Conservation (phyloP, 805 yeast species). For the Myxozyma mucilagina region DNA sequence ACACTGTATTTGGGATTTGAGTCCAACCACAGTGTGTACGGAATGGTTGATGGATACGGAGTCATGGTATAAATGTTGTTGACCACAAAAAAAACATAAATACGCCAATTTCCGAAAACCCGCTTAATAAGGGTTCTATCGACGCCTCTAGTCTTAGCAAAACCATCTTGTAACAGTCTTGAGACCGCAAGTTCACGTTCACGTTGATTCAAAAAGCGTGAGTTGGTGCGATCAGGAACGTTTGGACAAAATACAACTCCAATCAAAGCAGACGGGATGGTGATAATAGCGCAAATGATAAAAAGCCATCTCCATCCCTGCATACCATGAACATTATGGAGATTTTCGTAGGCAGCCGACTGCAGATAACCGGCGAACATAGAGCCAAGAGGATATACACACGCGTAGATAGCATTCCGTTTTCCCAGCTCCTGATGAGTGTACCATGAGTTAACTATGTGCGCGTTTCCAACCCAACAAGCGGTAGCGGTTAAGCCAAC, state of each 20-base stretch:
- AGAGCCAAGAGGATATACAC: slow-evolving; percentile 63
- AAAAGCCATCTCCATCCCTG: slow-evolving; percentile 76
- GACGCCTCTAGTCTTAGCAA: slow-evolving; percentile 20
- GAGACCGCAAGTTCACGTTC: slow-evolving; percentile 55
- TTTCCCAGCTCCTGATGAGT: slow-evolving; percentile 57
- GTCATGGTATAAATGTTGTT: slow-evolving; percentile 29
- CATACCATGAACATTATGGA: slow-evolving; percentile 55
- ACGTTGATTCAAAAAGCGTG: slow-evolving; percentile 55
- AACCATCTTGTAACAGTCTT: slow-evolving; percentile 39
- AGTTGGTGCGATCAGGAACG: slow-evolving; percentile 58
- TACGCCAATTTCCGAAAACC: slow-evolving; percentile 23
- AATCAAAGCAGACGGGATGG: slow-evolving; percentile 56
- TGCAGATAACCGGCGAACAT: slow-evolving; percentile 65
- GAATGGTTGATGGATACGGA: slow-evolving; percentile 23
- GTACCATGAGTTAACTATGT: slow-evolving; percentile 52
- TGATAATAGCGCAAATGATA: slow-evolving; percentile 62
- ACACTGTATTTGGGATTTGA: slow-evolving; percentile 2
- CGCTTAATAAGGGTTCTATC: slow-evolving; percentile 18
- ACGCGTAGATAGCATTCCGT: slow-evolving; percentile 59
- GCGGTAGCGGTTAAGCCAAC: slow-evolving; percentile 49
- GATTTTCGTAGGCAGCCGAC: slow-evolving; percentile 52
- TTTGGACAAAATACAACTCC: slow-evolving; percentile 64
- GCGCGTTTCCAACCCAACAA: slow-evolving; percentile 47
- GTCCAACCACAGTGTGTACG: slow-evolving; percentile 24
- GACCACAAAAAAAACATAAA: slow-evolving; percentile 19